Conservation (phyloP, 2,329 filamentous ascomycete genomes). For the Neofusicoccum parvum region DNA sequence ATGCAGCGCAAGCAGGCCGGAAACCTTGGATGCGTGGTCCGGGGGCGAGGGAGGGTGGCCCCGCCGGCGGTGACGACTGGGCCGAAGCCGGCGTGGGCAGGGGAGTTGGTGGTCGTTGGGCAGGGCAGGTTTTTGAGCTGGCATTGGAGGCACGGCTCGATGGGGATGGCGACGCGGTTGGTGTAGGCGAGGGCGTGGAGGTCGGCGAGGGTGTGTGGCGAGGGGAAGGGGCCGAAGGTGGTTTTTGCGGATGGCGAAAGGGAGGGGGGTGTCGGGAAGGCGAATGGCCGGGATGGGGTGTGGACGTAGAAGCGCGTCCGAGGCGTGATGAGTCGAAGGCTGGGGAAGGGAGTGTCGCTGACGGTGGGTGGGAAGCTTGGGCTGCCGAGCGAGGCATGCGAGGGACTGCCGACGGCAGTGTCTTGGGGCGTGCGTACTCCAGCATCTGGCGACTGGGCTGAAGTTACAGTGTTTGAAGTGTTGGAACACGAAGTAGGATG, state of each 20-base stretch:
- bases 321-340: too few relatives aligned
- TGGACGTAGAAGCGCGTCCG: not conserved
- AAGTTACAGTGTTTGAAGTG: not conserved
- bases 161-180: not conserved
- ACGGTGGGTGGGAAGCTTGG: too few relatives aligned
- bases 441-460: too few relatives aligned
- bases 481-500: not conserved
- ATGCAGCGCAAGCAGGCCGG: constrained; percentile 15
- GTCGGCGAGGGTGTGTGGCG: constrained; percentile 30
- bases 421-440: too few relatives aligned
- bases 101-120: not conserved
- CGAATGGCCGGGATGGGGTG: not conserved
- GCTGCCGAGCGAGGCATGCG: too few relatives aligned
- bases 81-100: not conserved
- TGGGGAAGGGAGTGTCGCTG: too few relatives aligned
- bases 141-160: constrained; percentile 17
- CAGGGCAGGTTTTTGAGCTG: not conserved
- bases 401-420: too few relatives aligned
- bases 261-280: not conserved
- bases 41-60: not conserved
- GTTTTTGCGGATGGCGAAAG: not conserved
- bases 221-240: constrained; percentile 24
- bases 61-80: not conserved
- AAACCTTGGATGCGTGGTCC: not conserved
- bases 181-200: constrained; percentile 34